These are phyloP conservation scores for Globisporangium parvum DNA, from an alignment of 352 stramenopile genomes.

Conservation along the genomic window DNA sequence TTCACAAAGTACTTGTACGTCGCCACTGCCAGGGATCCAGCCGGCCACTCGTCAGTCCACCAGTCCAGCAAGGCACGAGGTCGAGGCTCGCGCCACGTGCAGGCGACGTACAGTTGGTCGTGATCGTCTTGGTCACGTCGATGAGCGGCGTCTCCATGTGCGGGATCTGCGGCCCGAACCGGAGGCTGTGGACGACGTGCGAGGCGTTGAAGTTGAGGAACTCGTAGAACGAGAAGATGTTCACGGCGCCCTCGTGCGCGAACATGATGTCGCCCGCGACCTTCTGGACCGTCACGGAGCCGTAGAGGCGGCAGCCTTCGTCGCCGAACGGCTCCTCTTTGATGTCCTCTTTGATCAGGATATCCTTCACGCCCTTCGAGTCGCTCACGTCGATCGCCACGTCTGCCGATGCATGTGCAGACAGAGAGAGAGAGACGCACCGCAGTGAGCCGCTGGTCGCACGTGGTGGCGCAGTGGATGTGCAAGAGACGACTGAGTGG, in stretches of 20 bases:
- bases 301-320: slow-evolving; percentile 71
- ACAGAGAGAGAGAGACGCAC: not conserved
- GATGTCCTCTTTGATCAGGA: slow-evolving; percentile 65
- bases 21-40: slow-evolving; percentile 33
- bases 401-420: slow-evolving; percentile 32
- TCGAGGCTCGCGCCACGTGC: not conserved
- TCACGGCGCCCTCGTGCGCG: slow-evolving; percentile 78
- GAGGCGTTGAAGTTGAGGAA: slow-evolving; percentile 89
- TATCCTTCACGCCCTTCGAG: slow-evolving; percentile 79
- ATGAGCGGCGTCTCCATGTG: slow-evolving; percentile 86
- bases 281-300: slow-evolving; percentile 71
- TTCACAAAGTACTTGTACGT: slow-evolving; percentile 89
- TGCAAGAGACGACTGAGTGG: not conserved
- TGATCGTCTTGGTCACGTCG: slow-evolving; percentile 79
- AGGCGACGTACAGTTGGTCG: slow-evolving; percentile 54
- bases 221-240: slow-evolving; percentile 82
- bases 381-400: slow-evolving; percentile 83
- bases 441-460: not conserved
- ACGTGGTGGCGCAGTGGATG: too few relatives aligned
- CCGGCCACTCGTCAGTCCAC: not conserved
- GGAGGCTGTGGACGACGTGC: slow-evolving; percentile 71
- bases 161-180: slow-evolving; percentile 71
- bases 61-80: not conserved
- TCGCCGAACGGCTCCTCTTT: slow-evolving; percentile 48
- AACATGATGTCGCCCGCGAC: slow-evolving; percentile 82